Evolutionary conservation across 768 basidiomycete genomes (phyloP), one percentile per base, ranked within the genome.

Genomic region (Serpula lacrymans): DNA sequence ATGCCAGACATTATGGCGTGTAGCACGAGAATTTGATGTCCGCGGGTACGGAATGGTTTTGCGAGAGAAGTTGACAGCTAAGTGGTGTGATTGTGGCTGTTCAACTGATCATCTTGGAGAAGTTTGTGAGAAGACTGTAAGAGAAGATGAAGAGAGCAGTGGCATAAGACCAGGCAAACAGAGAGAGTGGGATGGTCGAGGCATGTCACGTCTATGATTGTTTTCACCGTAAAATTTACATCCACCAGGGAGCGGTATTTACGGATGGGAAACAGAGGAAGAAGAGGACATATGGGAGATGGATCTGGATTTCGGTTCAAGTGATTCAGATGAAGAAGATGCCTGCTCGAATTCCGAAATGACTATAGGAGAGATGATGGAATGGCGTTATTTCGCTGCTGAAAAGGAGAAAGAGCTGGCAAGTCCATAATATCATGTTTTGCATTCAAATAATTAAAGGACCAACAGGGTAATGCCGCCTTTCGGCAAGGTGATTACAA

Each of bases 81-180:
- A 85, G 50, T 87, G 85, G 84, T 87, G 84, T 54, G 84, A 85
- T 43, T 87, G 84, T 60, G 84, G 84, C 1, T 87, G 84, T 54
- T 85, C 83, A 34, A 85, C 84, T 20, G 84, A 85, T 55, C 83
- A 86, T 52, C 64, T 87, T 10, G 80, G 82, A 1, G 84, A 86
- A 55, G 84, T 87, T 12, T 86, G 85, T 47, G 84, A 86, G 63
- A 70, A 71, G 42, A 82, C 82, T 6, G 84, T 85, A 23, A 58
- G 82, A 34, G 78, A 82, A 54, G 83, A 83, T 21, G 84, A 84
- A 50, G 76, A 78, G 49, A 79, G 78, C 42, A 74, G 67, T 28
- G 70, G 78, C 1, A 69, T 75, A 0, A 55, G 80, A 26, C 60
- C 72, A 0, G 84, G 84, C 5, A 87, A 87, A 53, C 77, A 81